These are phyloP conservation scores for Funneliformis mosseae DNA, from an alignment of 192 early-diverging fungal genomes.

Conservation along the genomic window DNA sequence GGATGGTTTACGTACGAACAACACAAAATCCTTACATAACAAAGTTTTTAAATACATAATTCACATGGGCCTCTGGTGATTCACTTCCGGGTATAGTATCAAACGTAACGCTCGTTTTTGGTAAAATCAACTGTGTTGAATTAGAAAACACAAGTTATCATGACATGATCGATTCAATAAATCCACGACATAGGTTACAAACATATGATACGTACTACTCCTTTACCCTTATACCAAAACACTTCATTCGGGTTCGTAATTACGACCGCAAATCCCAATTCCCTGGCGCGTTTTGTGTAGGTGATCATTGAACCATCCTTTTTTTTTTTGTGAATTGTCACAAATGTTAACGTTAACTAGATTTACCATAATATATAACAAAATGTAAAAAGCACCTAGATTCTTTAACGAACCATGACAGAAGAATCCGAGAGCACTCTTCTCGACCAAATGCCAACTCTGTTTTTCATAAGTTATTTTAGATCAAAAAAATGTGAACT, in stretches of 20 bases:
- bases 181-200: not conserved
- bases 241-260: constrained; percentile 32
- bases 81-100: constrained; percentile 26
- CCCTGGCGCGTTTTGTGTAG: constrained; percentile 18
- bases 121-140: constrained; percentile 7
- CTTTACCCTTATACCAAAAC: constrained; percentile 30
- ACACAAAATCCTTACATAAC: constrained; percentile 3
- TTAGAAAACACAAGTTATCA: not conserved
- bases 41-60: constrained; percentile 29
- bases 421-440: constrained; percentile 11
- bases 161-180: not conserved
- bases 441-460: constrained; percentile 23
- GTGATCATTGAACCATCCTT: constrained; percentile 31
- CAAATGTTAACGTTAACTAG: not conserved
- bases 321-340: constrained; percentile 1
- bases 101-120: constrained; percentile 5
- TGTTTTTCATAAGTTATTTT: not conserved
- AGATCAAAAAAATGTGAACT: not conserved
- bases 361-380: not conserved
- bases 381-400: not conserved
- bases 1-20: too few relatives aligned
- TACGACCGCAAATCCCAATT: constrained; percentile 26
- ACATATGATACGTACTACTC: constrained; percentile 11
- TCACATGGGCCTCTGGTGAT: constrained; percentile 13
- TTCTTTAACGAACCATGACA: not conserved